phyloP scores from a whole-genome alignment of 805 yeast genomes.

The Maudiozyma turicensis region DNA sequence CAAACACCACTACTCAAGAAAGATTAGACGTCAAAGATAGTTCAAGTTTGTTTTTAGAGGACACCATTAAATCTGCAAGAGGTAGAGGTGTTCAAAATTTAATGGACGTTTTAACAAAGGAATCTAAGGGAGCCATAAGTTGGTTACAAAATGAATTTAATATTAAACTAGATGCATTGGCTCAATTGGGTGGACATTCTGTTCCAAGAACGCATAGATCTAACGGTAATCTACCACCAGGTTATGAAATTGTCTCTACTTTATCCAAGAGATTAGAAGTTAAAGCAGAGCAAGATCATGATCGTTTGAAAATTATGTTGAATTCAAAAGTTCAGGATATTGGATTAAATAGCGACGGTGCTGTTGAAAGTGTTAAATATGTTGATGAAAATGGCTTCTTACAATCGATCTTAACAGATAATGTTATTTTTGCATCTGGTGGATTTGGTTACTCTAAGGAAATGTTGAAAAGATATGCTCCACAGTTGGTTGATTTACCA shows the following conservation, averaged over 20 bases:
- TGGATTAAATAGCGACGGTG: conserved; percentile 19
- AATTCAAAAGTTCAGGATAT: conserved; percentile 33
- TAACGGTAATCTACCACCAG: conserved; percentile 47
- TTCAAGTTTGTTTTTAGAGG: conserved; percentile 49
- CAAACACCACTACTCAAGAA: conserved; percentile 52
- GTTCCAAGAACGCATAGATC: conserved; percentile 77
- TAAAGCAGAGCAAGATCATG: conserved; percentile 19
- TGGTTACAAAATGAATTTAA: conserved; percentile 63
- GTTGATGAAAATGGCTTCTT: conserved; percentile 22
- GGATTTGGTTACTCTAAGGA: conserved; percentile 40
- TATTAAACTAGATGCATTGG: conserved; percentile 56
- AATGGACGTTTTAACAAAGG: conserved; percentile 48
- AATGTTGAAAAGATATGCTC: conserved; percentile 35
- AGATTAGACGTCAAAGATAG: conserved; percentile 43
- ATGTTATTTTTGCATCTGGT: conserved; percentile 50
- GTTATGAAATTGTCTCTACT: conserved; percentile 45
- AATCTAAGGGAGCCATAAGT: conserved; percentile 56
- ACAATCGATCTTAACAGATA: conserved; percentile 21
- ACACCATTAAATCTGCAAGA: conserved; percentile 60
- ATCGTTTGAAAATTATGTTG: conserved; percentile 30
- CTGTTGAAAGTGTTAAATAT: conserved; percentile 37
- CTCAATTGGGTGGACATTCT: conserved; percentile 76
- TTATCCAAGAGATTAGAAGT: conserved; percentile 32
- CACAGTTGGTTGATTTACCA: conserved; percentile 38
- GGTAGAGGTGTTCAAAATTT: conserved; percentile 49